Base-by-base conservation (phyloP, 2,329 filamentous ascomycete genomes). In the Colletotrichum lupini region DNA sequence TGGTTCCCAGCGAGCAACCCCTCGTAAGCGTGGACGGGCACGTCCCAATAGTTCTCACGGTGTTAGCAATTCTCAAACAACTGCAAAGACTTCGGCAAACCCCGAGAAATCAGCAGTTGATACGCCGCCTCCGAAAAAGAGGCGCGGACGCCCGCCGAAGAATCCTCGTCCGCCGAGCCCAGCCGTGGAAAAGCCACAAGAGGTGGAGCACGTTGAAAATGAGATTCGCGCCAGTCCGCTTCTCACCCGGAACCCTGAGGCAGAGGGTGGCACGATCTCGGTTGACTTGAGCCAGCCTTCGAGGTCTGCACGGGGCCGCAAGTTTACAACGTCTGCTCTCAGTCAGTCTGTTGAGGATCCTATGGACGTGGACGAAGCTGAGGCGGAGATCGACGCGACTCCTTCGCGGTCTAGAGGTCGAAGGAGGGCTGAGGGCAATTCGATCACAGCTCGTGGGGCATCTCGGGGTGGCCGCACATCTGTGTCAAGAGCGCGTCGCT, bases 101-200 rank as follows among this genome's bases (percentile, higher is more conserved):
- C 4, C n/a, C 30, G 46, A 16, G 22, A 59, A 56, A 14, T 14
- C 26, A 52, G 56, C 58, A 6, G 16, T 53, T 3, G 46, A 19
- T 22, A 37, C 56, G 28, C 46, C 71, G 24, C 56, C 68, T 19
- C 60, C n/a, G 5, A 73, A 73, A 55, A 74, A 74, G 26, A 68
- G 68, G 28, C 72, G 72, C 14, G 72, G 72, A 32, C 68, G 72
- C 16, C 72, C 72, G 11, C 72, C 72, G 12, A 74, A 74, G 24
- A 61, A 71, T 16, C 71, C 67, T 37, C 67, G 67, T 12, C 71
- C 71, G 26, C 26, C 22, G 30, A 71, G 56, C 22, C 56, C 67
- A 7, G 49, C n/a, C 19, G 49, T 14, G 26, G 46, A 52, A 37
- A 46, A 46, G 6, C 26, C 37, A 16, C n/a, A 7, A 32, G 55